Conservation (phyloP, 2,329 filamentous ascomycete genomes). For the Xylariaceae sp. region DNA sequence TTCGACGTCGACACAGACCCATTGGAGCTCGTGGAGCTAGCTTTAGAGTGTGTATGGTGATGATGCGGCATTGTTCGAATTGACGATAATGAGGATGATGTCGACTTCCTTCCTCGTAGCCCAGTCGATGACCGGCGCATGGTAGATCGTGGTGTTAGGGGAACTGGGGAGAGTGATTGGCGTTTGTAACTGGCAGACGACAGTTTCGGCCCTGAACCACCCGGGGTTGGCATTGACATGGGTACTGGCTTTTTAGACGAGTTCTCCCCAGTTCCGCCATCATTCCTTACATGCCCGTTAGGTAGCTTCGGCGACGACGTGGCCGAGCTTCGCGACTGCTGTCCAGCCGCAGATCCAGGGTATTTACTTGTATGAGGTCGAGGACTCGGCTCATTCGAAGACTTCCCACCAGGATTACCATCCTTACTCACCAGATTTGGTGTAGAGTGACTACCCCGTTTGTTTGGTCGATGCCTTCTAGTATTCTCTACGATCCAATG, state of each 20-base stretch:
- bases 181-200: constrained; percentile 56
- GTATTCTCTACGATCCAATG: constrained; percentile 61
- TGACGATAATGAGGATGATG: constrained; percentile 89
- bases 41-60: constrained; percentile 85
- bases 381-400: constrained; percentile 50
- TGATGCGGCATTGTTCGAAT: constrained; percentile 84
- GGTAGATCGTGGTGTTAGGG: constrained; percentile 81
- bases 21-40: constrained; percentile 84
- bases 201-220: constrained; percentile 31
- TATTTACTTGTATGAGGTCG: constrained; percentile 60
- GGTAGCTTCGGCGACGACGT: constrained; percentile 49
- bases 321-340: constrained; percentile 40
- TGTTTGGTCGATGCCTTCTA: constrained; percentile 47
- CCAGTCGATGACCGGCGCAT: constrained; percentile 80
- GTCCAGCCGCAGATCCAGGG: constrained; percentile 37
- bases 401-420: constrained; percentile 37
- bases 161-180: constrained; percentile 80
- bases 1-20: constrained; percentile 67
- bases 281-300: constrained; percentile 44
- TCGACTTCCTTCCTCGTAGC: constrained; percentile 87
- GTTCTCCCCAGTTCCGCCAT: constrained; percentile 21
- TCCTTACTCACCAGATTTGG: constrained; percentile 55
- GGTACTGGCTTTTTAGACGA: constrained; percentile 27
- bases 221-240: constrained; percentile 26
- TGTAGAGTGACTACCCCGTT: constrained; percentile 54